Evolutionary conservation across 1,284 basidiomycete species (phyloP).

Genomic region (Cryptococcus floricola): DNA sequence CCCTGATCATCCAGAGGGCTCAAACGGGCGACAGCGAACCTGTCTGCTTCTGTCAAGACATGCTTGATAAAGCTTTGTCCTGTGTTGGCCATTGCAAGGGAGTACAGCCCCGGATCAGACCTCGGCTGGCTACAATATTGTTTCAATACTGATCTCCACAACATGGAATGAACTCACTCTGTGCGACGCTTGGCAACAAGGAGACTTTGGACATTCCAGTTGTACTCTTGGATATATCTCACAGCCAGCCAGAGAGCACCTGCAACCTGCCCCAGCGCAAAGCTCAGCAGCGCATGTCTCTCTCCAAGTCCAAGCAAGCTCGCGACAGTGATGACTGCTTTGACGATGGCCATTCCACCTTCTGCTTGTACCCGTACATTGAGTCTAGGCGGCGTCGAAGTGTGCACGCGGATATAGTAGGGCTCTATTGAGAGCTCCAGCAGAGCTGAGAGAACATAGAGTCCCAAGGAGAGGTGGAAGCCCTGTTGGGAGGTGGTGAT

Average conservation of each 20-base stretch:
- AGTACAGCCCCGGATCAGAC: constrained; percentile 14
- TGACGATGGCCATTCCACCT: constrained; percentile 70
- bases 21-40: constrained; percentile 76
- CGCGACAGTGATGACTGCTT: constrained; percentile 66
- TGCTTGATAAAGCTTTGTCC: constrained; percentile 71
- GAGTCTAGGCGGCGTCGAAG: constrained; percentile 55
- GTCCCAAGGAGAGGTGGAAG: constrained; percentile 61
- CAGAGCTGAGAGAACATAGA: constrained; percentile 71
- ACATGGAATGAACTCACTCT: too few relatives aligned
- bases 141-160: neutral
- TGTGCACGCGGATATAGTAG: constrained; percentile 72
- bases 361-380: constrained; percentile 72
- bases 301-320: constrained; percentile 54
- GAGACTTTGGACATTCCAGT: constrained; percentile 9
- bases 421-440: constrained; percentile 78
- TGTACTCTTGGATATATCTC: constrained; percentile 39
- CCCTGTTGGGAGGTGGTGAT: constrained; percentile 59
- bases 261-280: constrained; percentile 71
- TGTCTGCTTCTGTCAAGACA: constrained; percentile 91
- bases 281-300: constrained; percentile 65
- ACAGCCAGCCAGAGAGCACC: constrained; percentile 57
- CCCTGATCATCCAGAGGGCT: constrained; percentile 82
- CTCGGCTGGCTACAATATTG: constrained; percentile 12
- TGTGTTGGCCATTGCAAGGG: constrained; percentile 60
- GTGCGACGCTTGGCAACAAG: constrained; percentile 5